Evolutionary conservation across 768 basidiomycete species (phyloP).

Genomic region (Podaxis rugospora): DNA sequence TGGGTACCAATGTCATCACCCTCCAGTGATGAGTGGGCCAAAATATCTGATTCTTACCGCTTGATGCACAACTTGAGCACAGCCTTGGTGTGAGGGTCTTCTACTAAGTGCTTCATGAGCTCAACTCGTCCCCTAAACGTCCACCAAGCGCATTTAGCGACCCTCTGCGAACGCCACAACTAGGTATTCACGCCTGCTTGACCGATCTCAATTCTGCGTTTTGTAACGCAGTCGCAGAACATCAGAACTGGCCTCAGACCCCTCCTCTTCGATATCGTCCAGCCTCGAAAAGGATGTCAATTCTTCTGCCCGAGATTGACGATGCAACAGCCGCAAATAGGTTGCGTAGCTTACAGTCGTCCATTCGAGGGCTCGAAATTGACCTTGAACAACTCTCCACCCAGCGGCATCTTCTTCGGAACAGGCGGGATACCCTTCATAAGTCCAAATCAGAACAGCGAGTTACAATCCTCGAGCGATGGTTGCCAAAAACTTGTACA

Average conservation of each 20-base stretch:
- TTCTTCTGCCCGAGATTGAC: slow-evolving; percentile 2
- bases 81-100: not conserved
- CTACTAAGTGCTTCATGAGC: not conserved
- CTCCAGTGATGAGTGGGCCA: not conserved
- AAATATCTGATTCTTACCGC: not conserved
- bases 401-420: not conserved
- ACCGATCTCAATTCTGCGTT: not conserved
- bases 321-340: not conserved
- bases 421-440: not conserved
- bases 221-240: not conserved
- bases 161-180: not conserved
- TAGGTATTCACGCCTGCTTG: not conserved
- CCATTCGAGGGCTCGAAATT: not conserved
- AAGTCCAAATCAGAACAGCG: not conserved
- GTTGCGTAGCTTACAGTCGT: not conserved
- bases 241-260: not conserved
- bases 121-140: not conserved
- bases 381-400: not conserved
- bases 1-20: not conserved
- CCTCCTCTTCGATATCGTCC: not conserved
- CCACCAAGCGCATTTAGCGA: not conserved
- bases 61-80: not conserved
- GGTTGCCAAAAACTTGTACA: not conserved
- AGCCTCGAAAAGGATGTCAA: not conserved
- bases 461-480: not conserved